Conservation (phyloP, 306 rosid species). For the Trichosanthes truncata region DNA sequence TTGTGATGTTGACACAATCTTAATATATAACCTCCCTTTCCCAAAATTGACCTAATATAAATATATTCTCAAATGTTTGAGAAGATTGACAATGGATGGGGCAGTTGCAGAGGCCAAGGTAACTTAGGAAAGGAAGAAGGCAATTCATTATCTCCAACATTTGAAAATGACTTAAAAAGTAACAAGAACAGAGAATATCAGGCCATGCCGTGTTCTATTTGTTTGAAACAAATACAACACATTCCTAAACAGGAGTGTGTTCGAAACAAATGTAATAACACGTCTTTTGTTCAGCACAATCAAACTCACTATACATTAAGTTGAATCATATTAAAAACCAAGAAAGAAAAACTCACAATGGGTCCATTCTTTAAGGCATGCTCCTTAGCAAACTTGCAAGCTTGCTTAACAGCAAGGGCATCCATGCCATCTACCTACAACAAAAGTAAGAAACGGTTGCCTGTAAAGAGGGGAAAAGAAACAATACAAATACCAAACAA, state of each 20-base stretch:
- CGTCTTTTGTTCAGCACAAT: background rate
- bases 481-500: too few species aligned
- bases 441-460: slow-evolving; percentile 7
- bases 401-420: slow-evolving; percentile 89
- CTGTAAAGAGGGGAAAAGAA: too few species aligned
- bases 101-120: background rate
- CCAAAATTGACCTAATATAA: background rate
- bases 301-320: background rate
- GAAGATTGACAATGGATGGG: background rate
- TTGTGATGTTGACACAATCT: background rate
- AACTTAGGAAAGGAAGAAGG: background rate
- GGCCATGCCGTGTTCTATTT: background rate
- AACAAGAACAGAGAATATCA: background rate
- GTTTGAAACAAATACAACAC: background rate
- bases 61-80: background rate
- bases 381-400: slow-evolving; percentile 89
- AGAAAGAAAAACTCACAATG: slow-evolving; percentile 56
- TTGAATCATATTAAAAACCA: background rate
- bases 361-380: slow-evolving; percentile 92
- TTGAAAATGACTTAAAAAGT: background rate
- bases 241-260: background rate
- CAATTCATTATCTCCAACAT: background rate
- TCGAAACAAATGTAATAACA: background rate
- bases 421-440: slow-evolving; percentile 96
- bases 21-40: background rate